These are phyloP conservation scores for Heteromeles arbutifolia DNA, from an alignment of 306 rosid genomes.

Conservation along the genomic window DNA sequence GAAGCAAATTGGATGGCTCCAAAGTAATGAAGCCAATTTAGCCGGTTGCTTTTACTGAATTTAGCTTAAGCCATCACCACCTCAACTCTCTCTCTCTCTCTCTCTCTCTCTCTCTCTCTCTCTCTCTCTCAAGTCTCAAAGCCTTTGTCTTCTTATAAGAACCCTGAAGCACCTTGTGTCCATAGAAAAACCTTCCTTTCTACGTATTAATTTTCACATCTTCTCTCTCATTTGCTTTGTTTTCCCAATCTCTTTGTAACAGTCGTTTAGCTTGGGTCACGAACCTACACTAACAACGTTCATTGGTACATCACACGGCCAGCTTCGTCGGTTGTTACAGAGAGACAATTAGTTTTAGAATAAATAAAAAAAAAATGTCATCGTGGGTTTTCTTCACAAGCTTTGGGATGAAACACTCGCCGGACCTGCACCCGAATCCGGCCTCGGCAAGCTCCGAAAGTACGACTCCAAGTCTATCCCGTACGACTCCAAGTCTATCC, in stretches of 20 bases:
- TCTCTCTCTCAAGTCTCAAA: not conserved
- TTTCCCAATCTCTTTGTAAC: constrained; percentile 45
- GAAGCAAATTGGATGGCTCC: constrained; percentile 34
- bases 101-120: not conserved
- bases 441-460: constrained; percentile 80
- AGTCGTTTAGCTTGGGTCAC: constrained; percentile 22
- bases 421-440: constrained; percentile 89
- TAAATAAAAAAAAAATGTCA: not conserved
- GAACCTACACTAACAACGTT: not conserved
- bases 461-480: constrained; percentile 36
- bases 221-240: constrained; percentile 43
- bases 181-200: constrained; percentile 1
- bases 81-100: no score
- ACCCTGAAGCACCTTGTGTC: not conserved
- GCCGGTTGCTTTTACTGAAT: constrained; percentile 23
- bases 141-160: constrained; percentile 28
- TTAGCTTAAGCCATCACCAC: constrained; percentile 19
- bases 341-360: not conserved
- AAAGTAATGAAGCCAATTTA: constrained; percentile 26
- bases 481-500: constrained; percentile 33
- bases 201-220: not conserved
- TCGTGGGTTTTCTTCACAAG: constrained; percentile 76
- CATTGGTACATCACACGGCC: constrained; percentile 1
- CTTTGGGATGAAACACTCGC: constrained; percentile 98
- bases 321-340: constrained; percentile 24